phyloP scores from a whole-genome alignment of 2,329 filamentous ascomycete genomes.

The Exophiala sp. region DNA sequence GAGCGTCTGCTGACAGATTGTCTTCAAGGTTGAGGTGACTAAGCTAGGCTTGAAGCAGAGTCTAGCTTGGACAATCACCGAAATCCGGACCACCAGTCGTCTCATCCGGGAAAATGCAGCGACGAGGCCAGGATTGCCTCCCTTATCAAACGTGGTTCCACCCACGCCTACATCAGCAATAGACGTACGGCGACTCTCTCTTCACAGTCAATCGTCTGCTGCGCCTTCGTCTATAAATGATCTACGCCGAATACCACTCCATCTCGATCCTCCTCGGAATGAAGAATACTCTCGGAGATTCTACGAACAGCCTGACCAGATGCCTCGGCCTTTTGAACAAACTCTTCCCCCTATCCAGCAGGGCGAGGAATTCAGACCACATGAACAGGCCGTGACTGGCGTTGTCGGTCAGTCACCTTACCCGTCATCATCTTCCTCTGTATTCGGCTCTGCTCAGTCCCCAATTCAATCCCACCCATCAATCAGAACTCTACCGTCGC shows the following conservation, averaged over 20 bases:
- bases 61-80: slow-evolving; percentile 22
- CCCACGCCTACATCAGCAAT: slow-evolving; percentile 13
- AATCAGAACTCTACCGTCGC: slow-evolving; percentile 27
- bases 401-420: slow-evolving; percentile 18
- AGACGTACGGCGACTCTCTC: slow-evolving; percentile 15
- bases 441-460: slow-evolving; percentile 20
- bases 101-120: slow-evolving; percentile 15
- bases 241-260: slow-evolving; percentile 11
- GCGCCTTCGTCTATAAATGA: slow-evolving; percentile 18
- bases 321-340: slow-evolving; percentile 28
- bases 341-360: slow-evolving; percentile 22
- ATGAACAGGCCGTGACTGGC: slow-evolving; percentile 16
- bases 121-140: slow-evolving; percentile 16
- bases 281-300: slow-evolving; percentile 15
- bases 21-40: slow-evolving; percentile 13
- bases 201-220: slow-evolving; percentile 9
- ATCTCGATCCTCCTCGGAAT: slow-evolving; percentile 15
- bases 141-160: slow-evolving; percentile 19
- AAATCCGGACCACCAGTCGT: slow-evolving; percentile 19
- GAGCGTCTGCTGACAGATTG: slow-evolving; percentile 14
- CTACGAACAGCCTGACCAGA: slow-evolving; percentile 13
- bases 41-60: slow-evolving; percentile 25
- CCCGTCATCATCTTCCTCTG: slow-evolving; percentile 19
- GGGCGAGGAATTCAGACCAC: slow-evolving; percentile 18
- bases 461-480: slow-evolving; percentile 23